Base-by-base conservation (phyloP, 345 rosid genomes). In the Tarenaya hassleriana region DNA sequence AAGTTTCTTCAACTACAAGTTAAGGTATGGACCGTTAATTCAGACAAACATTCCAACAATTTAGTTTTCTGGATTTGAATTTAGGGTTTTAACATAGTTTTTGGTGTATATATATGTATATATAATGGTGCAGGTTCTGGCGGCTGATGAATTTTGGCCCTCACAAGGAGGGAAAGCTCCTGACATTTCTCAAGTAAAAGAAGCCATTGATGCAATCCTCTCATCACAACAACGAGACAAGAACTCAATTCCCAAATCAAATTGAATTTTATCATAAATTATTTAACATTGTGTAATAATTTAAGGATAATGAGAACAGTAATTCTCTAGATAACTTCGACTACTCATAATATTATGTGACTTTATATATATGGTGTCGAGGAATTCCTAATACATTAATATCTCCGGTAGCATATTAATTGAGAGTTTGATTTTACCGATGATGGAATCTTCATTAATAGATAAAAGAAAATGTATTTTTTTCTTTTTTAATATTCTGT, bases 1-100 rank as follows among this genome's bases (percentile, higher is more conserved):
- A 86, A 90, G 73, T 90, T 86, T 69, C 97, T 90, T 73, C 97
- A 90, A 39, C n/a, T 90, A 72, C 97, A 90, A 90, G 95, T 83
- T 33, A 86, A 86, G 90, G 95, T 88, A 44, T 24, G 5, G 29
- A 24, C 5, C 29, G n/a, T 29, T 37, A 55, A 14, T 46, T 32
- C 13, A 37, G 10, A 41, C 62, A 56, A 63, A 42, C 27, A 34
- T 60, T 20, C 35, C 13, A 39, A 17, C 12, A 13, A 17, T 18
- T 19, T 16, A 29, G n/a, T 9, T 37, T 6, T 12, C 11, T 34
- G 20, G 34, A 20, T 19, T 12, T 24, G 5, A 24, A 24, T 31
- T 5, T 43, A 16, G 17, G 40, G 47, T 2, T 49, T 24, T 27
- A 18, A 13, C 46, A 34, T 13, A 11, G 34, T 16, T 50, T 35